Evolutionary conservation across 192 early-diverging fungal genomes (phyloP), one percentile per base, ranked within the genome.

Genomic region (Coemansia sp.): DNA sequence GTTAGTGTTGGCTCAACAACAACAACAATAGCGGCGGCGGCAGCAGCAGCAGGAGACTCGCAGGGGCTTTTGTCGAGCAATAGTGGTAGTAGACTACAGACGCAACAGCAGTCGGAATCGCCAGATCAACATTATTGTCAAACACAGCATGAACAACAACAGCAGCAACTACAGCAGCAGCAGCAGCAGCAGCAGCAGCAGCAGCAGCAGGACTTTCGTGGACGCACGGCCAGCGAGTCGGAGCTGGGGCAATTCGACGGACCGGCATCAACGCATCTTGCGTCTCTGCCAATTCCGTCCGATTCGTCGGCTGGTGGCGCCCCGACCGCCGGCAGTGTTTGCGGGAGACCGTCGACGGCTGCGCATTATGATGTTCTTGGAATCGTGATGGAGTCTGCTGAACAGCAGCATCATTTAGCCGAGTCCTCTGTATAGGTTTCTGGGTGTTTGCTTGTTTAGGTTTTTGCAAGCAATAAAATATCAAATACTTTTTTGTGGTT

Each of bases 171-270:
- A 9, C 62, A 64, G 43, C 65, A 66, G 37, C 47, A 66, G 11
- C 46, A 61, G 47, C 66, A 67, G 52, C 67, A 67, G 16, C 9
- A 39, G 0, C 55, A 65, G 49, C 63, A 71, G 15, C 63, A 66
- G 42, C 67, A 65, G 43, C 62, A 64, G 61, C 74, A 71, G 43
- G 80, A 77, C 49, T 82, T 68, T 65, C 65, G 80, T 6, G 66
- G 74, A 22, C 71, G 74, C 61, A 82, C 72, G 0, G 54, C 74
- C 18, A 74, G 80, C 69, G 80, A 82, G 68, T 61, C 71, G 47
- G 80, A 82, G 47, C 74, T 82, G 4, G 80, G 74, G 21, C 80
- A 82, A 68, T 82, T 82, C 55, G 80, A 82, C 39, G 80, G 80
- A 7, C 74, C 80, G 16, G 62, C 74, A 10, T 74, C 80, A n/a